Base-by-base conservation (phyloP, 225 moss, liverwort and hornwort genomes). In the Marchantia polymorpha region DNA sequence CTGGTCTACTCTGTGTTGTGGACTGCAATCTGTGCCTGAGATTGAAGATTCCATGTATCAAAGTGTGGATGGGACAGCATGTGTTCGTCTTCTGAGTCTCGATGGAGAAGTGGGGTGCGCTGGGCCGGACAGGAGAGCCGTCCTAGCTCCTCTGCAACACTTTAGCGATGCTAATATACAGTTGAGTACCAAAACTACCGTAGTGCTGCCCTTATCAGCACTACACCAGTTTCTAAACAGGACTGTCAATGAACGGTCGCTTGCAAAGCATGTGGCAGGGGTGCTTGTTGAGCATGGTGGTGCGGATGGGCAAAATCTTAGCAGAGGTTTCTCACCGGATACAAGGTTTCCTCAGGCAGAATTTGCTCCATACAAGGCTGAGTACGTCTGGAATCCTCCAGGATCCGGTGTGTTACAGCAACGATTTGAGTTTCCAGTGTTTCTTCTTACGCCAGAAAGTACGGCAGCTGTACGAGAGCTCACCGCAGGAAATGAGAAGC, bases 71-170 rank as follows among this genome's bases (percentile, higher is more conserved):
- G 93, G 91, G n/a, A 84, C 87, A 22, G 89, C 95, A 12, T 99
- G 99, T 78, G 99, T 99, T 63, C 90, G 99, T 56, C 91, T 91
- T 85, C 93, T 99, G 78, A 95, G 83, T 84, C 85, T 99, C 65
- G 84, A 87, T 4, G 95, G 93, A 73, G 95, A 99, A 85, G 86
- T 93, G 23, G 95, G 99, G 31, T 99, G 95, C 78, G 80, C 84
- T 78, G 89, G 92, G 81, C 95, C 99, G 22, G 74, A 83, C 10
- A 89, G 93, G 25, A 48, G 63, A 48, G 75, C 75, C 49, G 89
- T 89, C 64, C 75, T 64, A 50, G 93, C 95, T 65, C 95, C 99
- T 50, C 89, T 99, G 77, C 85, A 77, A 59, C 77, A 82, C 68
- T 78, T 84, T 31, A 26, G 53, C n/a, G 77, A 86, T 78, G 68